phyloP scores from a whole-genome alignment of 495 filamentous ascomycete genomes.

The Gamarada debralockiae region DNA sequence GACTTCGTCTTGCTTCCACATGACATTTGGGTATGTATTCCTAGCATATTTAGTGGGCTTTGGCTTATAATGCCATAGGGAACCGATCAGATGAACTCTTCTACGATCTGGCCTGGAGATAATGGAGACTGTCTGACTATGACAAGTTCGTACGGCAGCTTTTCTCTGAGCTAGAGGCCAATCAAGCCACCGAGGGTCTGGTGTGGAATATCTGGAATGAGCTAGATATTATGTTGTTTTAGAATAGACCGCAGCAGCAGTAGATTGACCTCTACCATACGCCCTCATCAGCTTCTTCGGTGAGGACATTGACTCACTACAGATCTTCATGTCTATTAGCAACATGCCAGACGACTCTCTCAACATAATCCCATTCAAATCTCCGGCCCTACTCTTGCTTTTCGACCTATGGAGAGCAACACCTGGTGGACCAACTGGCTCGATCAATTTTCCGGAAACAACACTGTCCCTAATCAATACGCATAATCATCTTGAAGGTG shows the following conservation, averaged over 20 bases:
- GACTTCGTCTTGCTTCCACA: constrained; percentile 34
- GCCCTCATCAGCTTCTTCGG: not conserved
- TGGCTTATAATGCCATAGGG: too few species aligned
- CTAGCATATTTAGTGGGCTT: too few species aligned
- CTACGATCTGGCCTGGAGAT: constrained; percentile 32
- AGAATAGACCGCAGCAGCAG: constrained; percentile 26
- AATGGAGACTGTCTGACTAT: constrained; percentile 33
- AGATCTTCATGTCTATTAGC: not conserved
- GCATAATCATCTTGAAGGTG: not conserved
- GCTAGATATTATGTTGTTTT: constrained; percentile 32
- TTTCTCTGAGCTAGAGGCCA: constrained; percentile 28
- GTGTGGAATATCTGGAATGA: constrained; percentile 43
- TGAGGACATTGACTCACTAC: not conserved
- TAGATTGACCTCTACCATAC: constrained; percentile 19
- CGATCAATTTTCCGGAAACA: not conserved
- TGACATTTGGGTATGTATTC: constrained; percentile 42
- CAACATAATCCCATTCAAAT: not conserved
- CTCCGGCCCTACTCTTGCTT: not conserved
- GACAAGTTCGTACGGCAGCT: constrained; percentile 30
- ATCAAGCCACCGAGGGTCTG: constrained; percentile 27
- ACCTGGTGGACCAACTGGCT: not conserved
- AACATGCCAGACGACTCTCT: not conserved
- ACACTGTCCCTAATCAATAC: not conserved
- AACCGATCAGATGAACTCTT: constrained; percentile 24
- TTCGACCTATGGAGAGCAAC: not conserved